Base-by-base conservation (phyloP, 2,329 filamentous ascomycete species). In the Thelonectria discophora region DNA sequence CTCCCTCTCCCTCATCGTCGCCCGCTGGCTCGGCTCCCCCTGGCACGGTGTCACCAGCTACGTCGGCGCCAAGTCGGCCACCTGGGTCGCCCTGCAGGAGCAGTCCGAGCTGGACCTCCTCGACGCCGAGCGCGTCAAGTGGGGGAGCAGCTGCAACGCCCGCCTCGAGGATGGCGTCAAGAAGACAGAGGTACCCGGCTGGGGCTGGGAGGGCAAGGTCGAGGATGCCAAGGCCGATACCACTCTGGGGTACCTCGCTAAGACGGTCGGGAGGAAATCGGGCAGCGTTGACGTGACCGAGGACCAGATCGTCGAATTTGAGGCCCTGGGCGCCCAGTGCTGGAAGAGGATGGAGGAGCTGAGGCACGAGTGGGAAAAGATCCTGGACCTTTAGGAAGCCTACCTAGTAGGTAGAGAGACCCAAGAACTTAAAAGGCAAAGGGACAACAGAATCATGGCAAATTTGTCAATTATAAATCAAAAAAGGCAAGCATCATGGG, bases 1-100 rank as follows among this genome's bases (percentile, higher is more conserved):
- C 85, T 77, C 86, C 52, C 72, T 86, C 18, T 80, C 85, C 3
- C 89, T 96, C 74, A 89, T 88, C 74, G 45, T 97, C 15, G 87
- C 88, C 13, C 91, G 94, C 65, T 88, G 86, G 80, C 74, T 93
- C 24, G 95, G 95, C 50, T 96, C 92, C 3, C 91, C 91, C 11
- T 99, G 95, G 95, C 94, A 98, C 75, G 83, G 86, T 1, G 83
- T 92, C 50, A 84, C 84, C n/a, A 83, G 89, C 0, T 97, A 97
- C 79, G 84, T 86, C 18, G 94, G 90, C 43, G 92, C 94, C 8
- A 85, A 84, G 49, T 87, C 93, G 0, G 86, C 92, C 5, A 89
- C 90, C 21, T 97, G 92, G 90, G 79, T 97, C 7, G 87, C 90
- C 0, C 84, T 98, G 12, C 84, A 89, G 18, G 80, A 87, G 8